phyloP scores from a whole-genome alignment of 164 flowering plant genomes.

The Vitis rupestris region DNA sequence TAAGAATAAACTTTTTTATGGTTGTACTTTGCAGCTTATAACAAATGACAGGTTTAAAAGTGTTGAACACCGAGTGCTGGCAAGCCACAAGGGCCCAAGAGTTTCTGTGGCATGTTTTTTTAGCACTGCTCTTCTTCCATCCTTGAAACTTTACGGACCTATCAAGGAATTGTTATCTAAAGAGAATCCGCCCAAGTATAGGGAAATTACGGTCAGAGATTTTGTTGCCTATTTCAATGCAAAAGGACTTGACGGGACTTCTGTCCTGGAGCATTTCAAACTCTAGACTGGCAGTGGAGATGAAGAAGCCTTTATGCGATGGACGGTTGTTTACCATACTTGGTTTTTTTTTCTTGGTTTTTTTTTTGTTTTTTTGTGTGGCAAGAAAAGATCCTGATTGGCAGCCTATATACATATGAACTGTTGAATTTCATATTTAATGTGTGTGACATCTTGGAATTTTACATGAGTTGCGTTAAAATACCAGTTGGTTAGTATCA shows the following conservation, averaged over 20 bases:
- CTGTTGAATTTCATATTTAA: too few species aligned
- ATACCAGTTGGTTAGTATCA: too few species aligned
- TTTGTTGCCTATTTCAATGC: constrained; percentile 4
- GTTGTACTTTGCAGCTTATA: constrained; percentile 15
- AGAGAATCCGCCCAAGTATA: constrained; percentile 19
- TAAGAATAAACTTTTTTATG: neutral
- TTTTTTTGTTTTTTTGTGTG: too few species aligned
- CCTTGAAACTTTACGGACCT: constrained; percentile 21
- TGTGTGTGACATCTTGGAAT: too few species aligned
- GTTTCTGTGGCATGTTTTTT: constrained; percentile 31
- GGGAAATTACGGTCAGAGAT: constrained; percentile 18
- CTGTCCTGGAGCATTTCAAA: constrained; percentile 14
- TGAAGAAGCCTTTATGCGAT: too few species aligned
- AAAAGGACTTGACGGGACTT: constrained; percentile 29
- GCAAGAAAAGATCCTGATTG: too few species aligned
- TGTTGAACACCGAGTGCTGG: constrained; percentile 26
- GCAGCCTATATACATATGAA: too few species aligned
- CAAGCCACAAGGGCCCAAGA: constrained; percentile 24
- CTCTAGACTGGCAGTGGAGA: neutral
- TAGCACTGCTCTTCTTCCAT: neutral
- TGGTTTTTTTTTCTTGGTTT: too few species aligned
- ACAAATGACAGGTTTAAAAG: constrained; percentile 26
- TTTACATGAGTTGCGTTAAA: too few species aligned
- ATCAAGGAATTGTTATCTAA: constrained; percentile 31
- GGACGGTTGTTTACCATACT: too few species aligned